Evolutionary conservation across 257 asterid species (phyloP), one percentile per base, ranked within the genome.

Genomic region (Petunia secreta): DNA sequence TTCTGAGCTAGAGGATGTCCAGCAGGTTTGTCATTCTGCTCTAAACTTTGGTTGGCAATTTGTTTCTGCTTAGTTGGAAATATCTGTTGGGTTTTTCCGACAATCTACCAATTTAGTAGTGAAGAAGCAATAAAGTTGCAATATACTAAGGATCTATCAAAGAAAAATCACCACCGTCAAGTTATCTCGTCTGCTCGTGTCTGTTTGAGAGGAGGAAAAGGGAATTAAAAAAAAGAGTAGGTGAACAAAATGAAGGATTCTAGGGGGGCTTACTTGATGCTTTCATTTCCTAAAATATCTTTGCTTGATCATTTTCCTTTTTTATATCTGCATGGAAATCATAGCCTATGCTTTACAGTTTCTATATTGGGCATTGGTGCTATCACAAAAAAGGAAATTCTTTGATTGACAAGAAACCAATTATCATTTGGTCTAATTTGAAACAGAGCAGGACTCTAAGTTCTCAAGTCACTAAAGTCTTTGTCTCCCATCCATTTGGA

Each of bases 1-100:
- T 55, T 86, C 92, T 6, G 97, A 91, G 85, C 91, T 86, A 81
- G 99, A 95, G 89, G 95, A 93, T 79, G 78, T 80, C 80, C 89
- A 89, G 77, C 98, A 92, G 98, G 98, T 93, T 80, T 83, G 91
- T 82, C 81, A 59, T 86, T 80, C 53, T 83, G 60, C 63, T 79
- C 48, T 53, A 58, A 58, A 82, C 78, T 64, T 68, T 78, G 76
- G 43, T 75, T 79, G 38, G 40, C 36, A 5, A 39, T 50, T 59
- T 74, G n/a, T 39, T 44, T 57, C 36, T 14, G 15, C 63, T 57
- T 57, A 57, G 63, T 73, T 60, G 50, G 44, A 34, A 48, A 11
- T 73, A 50, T 15, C 34, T 48, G 78, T 73, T 50, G 46, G 39
- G 6, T 50, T 52, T 71, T 52, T 50, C 41, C 77, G 11, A 44